Evolutionary conservation across 805 yeast genomes (phyloP), one percentile per base, ranked within the genome.

Genomic region (Candida boleticola): DNA sequence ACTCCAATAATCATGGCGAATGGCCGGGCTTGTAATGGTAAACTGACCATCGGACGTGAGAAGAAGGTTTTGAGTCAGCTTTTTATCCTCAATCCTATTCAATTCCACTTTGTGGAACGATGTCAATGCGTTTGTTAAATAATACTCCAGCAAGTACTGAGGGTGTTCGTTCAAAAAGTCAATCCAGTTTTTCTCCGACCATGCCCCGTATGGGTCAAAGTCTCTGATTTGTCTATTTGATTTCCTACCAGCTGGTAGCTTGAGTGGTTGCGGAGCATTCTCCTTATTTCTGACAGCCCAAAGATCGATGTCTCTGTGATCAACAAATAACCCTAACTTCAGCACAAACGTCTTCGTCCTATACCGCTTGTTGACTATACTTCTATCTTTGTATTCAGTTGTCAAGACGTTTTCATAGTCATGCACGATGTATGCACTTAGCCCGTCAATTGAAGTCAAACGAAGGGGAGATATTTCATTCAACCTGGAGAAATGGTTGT

Each of bases 31-130:
- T n/a, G n/a, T n/a, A n/a, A n/a, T n/a, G n/a, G n/a, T n/a, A n/a
- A n/a, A n/a, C n/a, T n/a, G n/a, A n/a, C n/a, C n/a, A n/a, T n/a
- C n/a, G n/a, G n/a, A n/a, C n/a, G n/a, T n/a, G n/a, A n/a, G n/a
- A n/a, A n/a, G 42, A n/a, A 58, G 21, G 14, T 23, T 17, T 33
- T 50, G 40, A 5, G 66, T 55, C 18, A 61, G 23, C 22, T 26
- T 27, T 46, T 34, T 55, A 44, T 3, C 49, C 55, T 16, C 45
- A 43, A 10, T 49, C 32, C 23, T 39, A 7, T 37, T 29, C 41
- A 64, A 54, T 46, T 69, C 73, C 3, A 50, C 41, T 38, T 58
- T 64, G 44, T 69, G 75, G 35, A 63, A 54, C 9, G 48, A 41
- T 3, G 75, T 68, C 25, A 63, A 43, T 17, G 61, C 62, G 10